Evolutionary conservation across 2,329 filamentous ascomycete genomes (phyloP).

Genomic region (Xylariomycetidae sp.): DNA sequence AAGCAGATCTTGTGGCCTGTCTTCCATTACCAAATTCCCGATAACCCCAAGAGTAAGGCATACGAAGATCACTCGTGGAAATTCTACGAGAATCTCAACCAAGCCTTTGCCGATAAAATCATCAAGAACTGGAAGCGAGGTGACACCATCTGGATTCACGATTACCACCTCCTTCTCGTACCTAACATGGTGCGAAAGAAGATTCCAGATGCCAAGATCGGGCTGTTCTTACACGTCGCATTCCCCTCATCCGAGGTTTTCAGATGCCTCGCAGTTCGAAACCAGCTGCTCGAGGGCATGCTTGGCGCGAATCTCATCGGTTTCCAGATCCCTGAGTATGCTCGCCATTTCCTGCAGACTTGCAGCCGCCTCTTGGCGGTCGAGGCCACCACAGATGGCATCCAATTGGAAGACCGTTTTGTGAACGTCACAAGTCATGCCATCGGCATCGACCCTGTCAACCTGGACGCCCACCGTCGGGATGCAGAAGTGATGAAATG

Average conservation of each 20-base stretch:
- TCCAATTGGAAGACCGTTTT: slow-evolving; percentile 89
- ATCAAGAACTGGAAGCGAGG: slow-evolving; percentile 89
- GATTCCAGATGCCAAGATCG: slow-evolving; percentile 88
- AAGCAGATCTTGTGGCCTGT: slow-evolving; percentile 98
- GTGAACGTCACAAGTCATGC: slow-evolving; percentile 81
- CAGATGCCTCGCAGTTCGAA: slow-evolving; percentile 81
- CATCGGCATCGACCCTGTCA: slow-evolving; percentile 86
- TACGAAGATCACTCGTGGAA: slow-evolving; percentile 97
- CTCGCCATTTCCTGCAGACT: slow-evolving; percentile 90
- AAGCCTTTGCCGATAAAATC: slow-evolving; percentile 87
- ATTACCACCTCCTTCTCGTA: slow-evolving; percentile 89
- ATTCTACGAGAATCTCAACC: slow-evolving; percentile 88
- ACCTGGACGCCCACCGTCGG: slow-evolving; percentile 65
- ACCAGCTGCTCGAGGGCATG: slow-evolving; percentile 85
- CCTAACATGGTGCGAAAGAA: slow-evolving; percentile 86
- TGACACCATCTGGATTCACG: slow-evolving; percentile 91
- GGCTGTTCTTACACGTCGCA: slow-evolving; percentile 91
- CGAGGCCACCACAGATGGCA: slow-evolving; percentile 80
- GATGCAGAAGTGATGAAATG: slow-evolving; percentile 71
- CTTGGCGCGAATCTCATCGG: slow-evolving; percentile 88
- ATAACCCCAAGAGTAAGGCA: slow-evolving; percentile 96
- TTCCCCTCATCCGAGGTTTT: slow-evolving; percentile 97
- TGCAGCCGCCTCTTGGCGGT: slow-evolving; percentile 89
- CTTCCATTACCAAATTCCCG: slow-evolving; percentile 96
- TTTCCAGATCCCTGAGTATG: slow-evolving; percentile 92